phyloP scores from a whole-genome alignment of 2,329 filamentous ascomycete genomes.

The Diaporthe ilicicola region DNA sequence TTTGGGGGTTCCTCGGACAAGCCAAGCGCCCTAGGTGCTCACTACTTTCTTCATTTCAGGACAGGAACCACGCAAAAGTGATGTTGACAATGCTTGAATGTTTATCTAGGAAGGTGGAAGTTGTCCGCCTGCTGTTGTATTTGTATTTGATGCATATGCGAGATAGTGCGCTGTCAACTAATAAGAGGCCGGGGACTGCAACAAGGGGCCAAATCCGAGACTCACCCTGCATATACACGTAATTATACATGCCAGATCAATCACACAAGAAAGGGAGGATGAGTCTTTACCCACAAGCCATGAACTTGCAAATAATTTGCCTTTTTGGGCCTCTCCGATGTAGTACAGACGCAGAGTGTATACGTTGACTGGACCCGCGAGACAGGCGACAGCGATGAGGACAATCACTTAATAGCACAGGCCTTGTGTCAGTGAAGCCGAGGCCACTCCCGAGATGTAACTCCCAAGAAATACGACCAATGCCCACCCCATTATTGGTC shows the following conservation, averaged over 20 bases:
- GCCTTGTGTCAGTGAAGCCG: background rate
- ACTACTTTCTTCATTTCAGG: conserved; percentile 4
- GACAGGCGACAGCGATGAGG: background rate
- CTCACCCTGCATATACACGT: background rate
- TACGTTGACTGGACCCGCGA: background rate
- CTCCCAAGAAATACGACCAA: conserved; percentile 8
- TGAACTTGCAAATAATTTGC: background rate
- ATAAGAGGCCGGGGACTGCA: background rate
- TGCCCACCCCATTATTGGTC: background rate
- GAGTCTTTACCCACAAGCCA: background rate
- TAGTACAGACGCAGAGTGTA: background rate
- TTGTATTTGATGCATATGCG: background rate
- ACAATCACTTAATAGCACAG: conserved; percentile 6
- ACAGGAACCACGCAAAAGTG: background rate
- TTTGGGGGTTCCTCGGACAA: conserved; percentile 1
- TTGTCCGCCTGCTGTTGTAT: background rate
- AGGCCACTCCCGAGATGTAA: conserved; percentile 5
- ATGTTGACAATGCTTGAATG: conserved; percentile 1
- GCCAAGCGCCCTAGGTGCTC: conserved; percentile 7
- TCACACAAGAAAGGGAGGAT: background rate
- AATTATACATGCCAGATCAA: background rate
- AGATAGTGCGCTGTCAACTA: background rate
- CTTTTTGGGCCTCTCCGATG: background rate
- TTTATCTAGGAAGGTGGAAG: conserved; percentile 16
- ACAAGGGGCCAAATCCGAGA: background rate